Base-by-base conservation (phyloP, 805 yeast species). In the Candida sanyiensis region DNA sequence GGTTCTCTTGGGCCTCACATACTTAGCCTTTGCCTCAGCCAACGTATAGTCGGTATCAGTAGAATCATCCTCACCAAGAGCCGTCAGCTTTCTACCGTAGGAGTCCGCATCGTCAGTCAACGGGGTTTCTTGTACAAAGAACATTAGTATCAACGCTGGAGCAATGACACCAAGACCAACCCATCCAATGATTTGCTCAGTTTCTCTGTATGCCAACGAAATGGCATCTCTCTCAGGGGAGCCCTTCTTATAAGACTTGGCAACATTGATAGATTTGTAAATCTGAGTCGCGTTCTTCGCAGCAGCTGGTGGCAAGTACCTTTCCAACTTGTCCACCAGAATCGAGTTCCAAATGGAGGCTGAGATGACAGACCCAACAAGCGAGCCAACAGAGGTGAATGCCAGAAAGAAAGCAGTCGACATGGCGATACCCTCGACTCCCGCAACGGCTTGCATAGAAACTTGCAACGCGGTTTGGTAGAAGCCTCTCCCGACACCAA, bases 391-490 rank as follows among this genome's bases (percentile, higher is more conserved):
- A 22, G 56, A 49, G 30, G 39, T 43, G 47, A 54, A 57, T 2
- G 54, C 53, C 27, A 56, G 32, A 44, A 54, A 57, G 44, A 58
- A 53, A 7, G 61, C 57, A 11, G 61, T 57, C 5, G 59, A 52
- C 56, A 57, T 57, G 15, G 61, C 59, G 31, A 53, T 46, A 33
- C 56, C 54, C n/a, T 45, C 46, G 27, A 43, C 44, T 27, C 59
- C 60, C 9, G 56, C 56, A 38, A 47, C 43, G 21, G 56, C 61
- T 39, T 58, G 62, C 18, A 57, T 42, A 11, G 39, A 50, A 11
- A 55, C 60, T 42, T 54, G 56, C 10, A 50, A 37, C 13, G 59
- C 46, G 28, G 50, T 37, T 33, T 38, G 48, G 40, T 48, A 56
- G 26, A 52, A 37, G 31, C 56, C 62, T 48, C 58, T 50, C 11